A percentile compares a stretch with the other conserved stretches of the same genome.
Conservation (phyloP, 2,329 filamentous ascomycete species). For the Atkinsonella texensis region DNA sequence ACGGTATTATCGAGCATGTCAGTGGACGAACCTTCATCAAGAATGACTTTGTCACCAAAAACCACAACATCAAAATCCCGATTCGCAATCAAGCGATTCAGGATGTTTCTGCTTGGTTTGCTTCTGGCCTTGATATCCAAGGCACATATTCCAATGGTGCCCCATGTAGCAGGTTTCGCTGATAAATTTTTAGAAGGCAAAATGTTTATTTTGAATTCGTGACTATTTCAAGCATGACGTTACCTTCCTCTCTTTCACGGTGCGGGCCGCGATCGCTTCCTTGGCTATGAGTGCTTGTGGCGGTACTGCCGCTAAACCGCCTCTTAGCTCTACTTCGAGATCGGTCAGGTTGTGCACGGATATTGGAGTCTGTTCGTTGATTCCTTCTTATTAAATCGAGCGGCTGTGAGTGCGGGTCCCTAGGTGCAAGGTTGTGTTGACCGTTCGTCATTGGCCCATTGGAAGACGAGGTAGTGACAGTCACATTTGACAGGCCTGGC, state of each 20-base stretch:
- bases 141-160: slow-evolving; percentile 83
- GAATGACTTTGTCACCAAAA: slow-evolving; percentile 96
- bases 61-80: slow-evolving; percentile 93
- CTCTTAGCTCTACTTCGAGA: slow-evolving; percentile 61
- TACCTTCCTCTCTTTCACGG: slow-evolving; percentile 45
- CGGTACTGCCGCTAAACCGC: slow-evolving; percentile 70
- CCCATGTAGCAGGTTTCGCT: slow-evolving; percentile 47
- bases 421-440: slow-evolving; percentile 34
- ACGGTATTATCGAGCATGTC: not conserved
- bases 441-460: slow-evolving; percentile 24
- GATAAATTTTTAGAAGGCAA: slow-evolving; percentile 16
- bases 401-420: slow-evolving; percentile 27
- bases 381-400: slow-evolving; percentile 35
- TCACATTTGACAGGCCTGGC: slow-evolving; percentile 37
- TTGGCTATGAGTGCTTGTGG: slow-evolving; percentile 69
- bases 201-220: not conserved
- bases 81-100: slow-evolving; percentile 82
- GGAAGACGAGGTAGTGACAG: slow-evolving; percentile 39
- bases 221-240: not conserved
- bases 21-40: slow-evolving; percentile 63
- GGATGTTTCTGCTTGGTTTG: slow-evolving; percentile 91
- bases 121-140: slow-evolving; percentile 91
- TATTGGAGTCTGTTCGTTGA: slow-evolving; percentile 23
- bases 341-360: slow-evolving; percentile 36
- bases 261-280: slow-evolving; percentile 53